A percentile compares a stretch with the other conserved stretches of the same genome.
Evolutionary conservation across 2,329 filamentous ascomycete genomes (phyloP).

Genomic region (Thielaviopsis punctulata): DNA sequence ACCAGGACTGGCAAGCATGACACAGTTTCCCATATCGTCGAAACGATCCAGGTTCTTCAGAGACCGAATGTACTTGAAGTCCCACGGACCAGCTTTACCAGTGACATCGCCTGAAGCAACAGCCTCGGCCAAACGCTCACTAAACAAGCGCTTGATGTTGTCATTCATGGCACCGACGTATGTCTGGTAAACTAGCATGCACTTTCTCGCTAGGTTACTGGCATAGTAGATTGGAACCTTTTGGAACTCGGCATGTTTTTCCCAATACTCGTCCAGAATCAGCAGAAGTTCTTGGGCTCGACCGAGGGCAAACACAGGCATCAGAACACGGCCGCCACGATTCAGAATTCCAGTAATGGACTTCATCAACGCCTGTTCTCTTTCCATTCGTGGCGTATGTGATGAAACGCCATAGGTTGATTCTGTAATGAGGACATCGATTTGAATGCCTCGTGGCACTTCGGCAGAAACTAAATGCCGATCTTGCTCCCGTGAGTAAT

Average conservation of each 20-base stretch:
- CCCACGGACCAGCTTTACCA: conserved; percentile 78
- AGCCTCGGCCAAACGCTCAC: conserved; percentile 79
- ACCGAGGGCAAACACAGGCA: conserved; percentile 90
- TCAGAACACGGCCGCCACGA: conserved; percentile 75
- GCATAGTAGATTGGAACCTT: conserved; percentile 95
- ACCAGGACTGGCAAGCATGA: conserved; percentile 94
- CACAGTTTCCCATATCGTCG: conserved; percentile 85
- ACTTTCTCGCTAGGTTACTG: conserved; percentile 83
- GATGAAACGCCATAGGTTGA: conserved; percentile 94
- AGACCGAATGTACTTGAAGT: conserved; percentile 86
- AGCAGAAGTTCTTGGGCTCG: conserved; percentile 84
- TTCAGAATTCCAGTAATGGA: conserved; percentile 83
- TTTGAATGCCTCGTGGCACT: conserved; percentile 73
- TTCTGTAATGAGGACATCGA: conserved; percentile 93
- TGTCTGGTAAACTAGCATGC: conserved; percentile 97
- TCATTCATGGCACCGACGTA: conserved; percentile 99
- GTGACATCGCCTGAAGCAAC: conserved; percentile 60
- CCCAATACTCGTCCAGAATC: conserved; percentile 95
- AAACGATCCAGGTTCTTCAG: conserved; percentile 88
- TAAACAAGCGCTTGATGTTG: conserved; percentile 92
- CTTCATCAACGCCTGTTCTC: conserved; percentile 89
- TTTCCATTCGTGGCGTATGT: conserved; percentile 75
- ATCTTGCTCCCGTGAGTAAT: conserved; percentile 93
- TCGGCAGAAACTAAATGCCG: conserved; percentile 87
- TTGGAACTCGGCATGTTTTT: conserved; percentile 71